Evolutionary conservation across 2,329 filamentous ascomycete species (phyloP), one percentile per base, ranked within the genome.

Genomic region (Aaosphaeria pasadenensis): DNA sequence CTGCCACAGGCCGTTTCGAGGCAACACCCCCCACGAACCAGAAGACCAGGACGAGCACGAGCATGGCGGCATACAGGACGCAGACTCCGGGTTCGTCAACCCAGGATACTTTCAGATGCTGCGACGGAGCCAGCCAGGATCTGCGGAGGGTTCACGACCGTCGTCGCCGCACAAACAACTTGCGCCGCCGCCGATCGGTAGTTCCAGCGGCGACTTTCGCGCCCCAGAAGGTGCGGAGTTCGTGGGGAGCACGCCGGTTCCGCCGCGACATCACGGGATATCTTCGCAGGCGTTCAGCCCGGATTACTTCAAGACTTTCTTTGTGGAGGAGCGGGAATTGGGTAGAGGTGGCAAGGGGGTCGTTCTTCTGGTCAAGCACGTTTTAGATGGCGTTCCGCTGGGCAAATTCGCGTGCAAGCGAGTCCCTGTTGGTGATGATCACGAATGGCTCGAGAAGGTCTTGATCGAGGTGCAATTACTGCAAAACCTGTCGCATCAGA

Each of bases 21-120:
- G 70, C 68, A 78, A 38, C 4, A 50, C 60, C 17, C 58, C 59
- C 5, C 60, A 63, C 38, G 61, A 60, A 2, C 55, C 63, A 24
- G 63, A 71, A 43, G 64, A 67, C 17, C 55, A 50, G 38, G 59
- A 63, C 11, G 60, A 59, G n/a, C 61, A 66, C 43, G 66, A 67
- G 36, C 60, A 70, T 52, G 46, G 67, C 56, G 54, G 55, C 42
- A 50, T 62, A 51, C 56, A 65, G 58, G 54, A 68, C 63, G 60
- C 68, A 45, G 70, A 75, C 35, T 80, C 87, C 43, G 81, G 86
- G 48, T 97, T 91, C 66, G 88, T 96, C 58, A 87, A 91, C 62
- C 91, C 91, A 2, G 84, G 91, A 44, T 99, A 99, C 76, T 99
- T 99, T 71, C 89, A 89, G 62, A 91, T 97, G 87, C 84, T 99